phyloP scores from a whole-genome alignment of 1,139 yeast species.

The Protomyces inundatus region DNA sequence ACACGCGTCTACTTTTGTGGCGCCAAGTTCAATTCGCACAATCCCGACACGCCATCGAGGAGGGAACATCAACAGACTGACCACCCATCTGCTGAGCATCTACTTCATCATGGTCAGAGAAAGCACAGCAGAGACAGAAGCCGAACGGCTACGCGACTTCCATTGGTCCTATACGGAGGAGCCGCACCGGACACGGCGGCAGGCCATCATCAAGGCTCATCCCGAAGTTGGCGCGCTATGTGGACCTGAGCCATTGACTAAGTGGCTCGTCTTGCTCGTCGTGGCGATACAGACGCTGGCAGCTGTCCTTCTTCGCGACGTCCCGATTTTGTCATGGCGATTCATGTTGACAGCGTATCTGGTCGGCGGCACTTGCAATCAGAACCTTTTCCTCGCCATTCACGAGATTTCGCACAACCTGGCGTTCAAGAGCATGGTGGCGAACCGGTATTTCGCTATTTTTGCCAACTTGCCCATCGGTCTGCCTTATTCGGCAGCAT shows the following conservation, averaged over 20 bases:
- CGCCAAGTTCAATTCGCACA: no score
- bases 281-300: conserved; percentile 58
- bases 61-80: neutral
- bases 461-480: conserved; percentile 81
- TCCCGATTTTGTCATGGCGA: conserved; percentile 50
- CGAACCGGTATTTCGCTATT: conserved; percentile 72
- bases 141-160: conserved; percentile 45
- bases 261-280: conserved; percentile 63
- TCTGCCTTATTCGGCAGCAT: conserved; percentile 82
- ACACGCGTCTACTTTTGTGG: neutral
- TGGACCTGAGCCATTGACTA: conserved; percentile 82
- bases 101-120: neutral
- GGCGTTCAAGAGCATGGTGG: conserved; percentile 71
- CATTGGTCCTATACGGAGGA: conserved; percentile 80
- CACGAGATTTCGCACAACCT: conserved; percentile 84
- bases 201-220: conserved; percentile 62
- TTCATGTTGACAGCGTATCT: conserved; percentile 64
- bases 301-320: conserved; percentile 58
- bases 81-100: neutral
- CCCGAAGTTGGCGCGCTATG: conserved; percentile 69
- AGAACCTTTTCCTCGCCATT: conserved; percentile 77
- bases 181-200: conserved; percentile 73
- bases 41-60: neutral
- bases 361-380: conserved; percentile 80
- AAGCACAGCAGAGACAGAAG: conserved; percentile 5